Evolutionary conservation across 768 basidiomycete genomes (phyloP), one percentile per base, ranked within the genome.

Genomic region (Boletus eberwhitei): DNA sequence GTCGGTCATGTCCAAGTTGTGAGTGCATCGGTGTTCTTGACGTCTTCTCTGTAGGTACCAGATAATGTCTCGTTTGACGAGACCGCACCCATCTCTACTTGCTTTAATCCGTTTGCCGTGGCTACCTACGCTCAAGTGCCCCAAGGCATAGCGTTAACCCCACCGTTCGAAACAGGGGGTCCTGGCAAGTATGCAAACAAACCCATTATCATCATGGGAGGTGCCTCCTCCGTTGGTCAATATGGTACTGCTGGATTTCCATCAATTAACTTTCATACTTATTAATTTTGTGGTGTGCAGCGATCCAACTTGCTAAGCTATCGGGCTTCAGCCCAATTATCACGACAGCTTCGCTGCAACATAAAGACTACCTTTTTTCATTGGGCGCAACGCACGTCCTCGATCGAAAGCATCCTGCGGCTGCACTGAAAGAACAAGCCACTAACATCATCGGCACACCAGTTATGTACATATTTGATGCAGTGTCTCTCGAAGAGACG

Each of bases 181-280:
- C 58, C 60, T 12, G 70, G 63, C 19, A 70, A 70, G 53, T 70
- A 74, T 53, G 54, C 63, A 1, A 64, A 64, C n/a, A 63, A 68
- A 34, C 64, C 72, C 19, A 56, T 71, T 6, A 13, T 75, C 4
- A 62, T 76, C 19, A 47, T 74, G 22, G 74, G 74, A 24, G 75
- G 76, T 6, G 60, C 74, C 31, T 59, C 63, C n/a, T 72, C 71
- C 21, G 52, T 77, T 12, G 76, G 74, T n/a, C 74, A 74, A 59
- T 71, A 59, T 36, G 72, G 73, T 75, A 57, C 14, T 24, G 8
- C 37, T 39, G 8, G 19, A 16, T 29, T 19, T 19, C 16, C 16
- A 11, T 11, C 8, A 2, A 17, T 38, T 2, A 2, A 3, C 12
- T 7, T 32, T 21, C 2, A 8, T 22, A 4, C n/a, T 40, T 16